Base-by-base conservation (phyloP, 2,329 filamentous ascomycete species). In the Neonectria magnoliae region DNA sequence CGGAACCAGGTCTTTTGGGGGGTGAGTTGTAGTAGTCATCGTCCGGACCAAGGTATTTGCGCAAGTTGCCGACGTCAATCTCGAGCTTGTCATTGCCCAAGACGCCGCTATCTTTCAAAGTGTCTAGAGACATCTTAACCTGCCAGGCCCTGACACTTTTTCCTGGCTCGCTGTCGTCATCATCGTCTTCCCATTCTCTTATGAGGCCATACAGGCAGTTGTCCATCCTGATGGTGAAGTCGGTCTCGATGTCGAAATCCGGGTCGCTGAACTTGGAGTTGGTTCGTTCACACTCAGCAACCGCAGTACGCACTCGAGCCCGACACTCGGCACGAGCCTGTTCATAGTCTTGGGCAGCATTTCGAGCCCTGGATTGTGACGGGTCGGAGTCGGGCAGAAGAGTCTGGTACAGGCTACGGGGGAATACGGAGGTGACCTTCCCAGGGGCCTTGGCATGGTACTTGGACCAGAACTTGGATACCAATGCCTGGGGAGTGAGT, bases 181-280 rank as follows among this genome's bases (percentile, higher is more conserved):
- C 62, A 31, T 67, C 65, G 4, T 68, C 58, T 4, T 66, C 69
- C 18, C 66, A 56, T 16, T 62, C 68, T 29, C 67, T 62, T 6
- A 66, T 53, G 20, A 72, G 59, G 64, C 83, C 80, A 70, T 75
- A 72, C 31, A 82, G 76, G 47, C 81, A 82, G 66, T 83, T 81
- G 20, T 72, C 55, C 11, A 71, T 56, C 1, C 53, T 44, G 5
- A 81, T 84, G 69, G 51, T 55, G 55, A 71, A 70, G 61, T 83
- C 81, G 6, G 68, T 64, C 68, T 82, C 81, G 53, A 83, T 78
- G 60, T 83, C 80, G 60, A 82, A 83, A 67, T 82, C 80, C 1
- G 79, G 75, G 55, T 83, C 81, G 48, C 78, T 81, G 61, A 80
- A 83, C 71, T 81, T 83, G 61, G 81, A 76, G 65, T 84, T 84